These are phyloP conservation scores for Pythium aphanidermatum DNA, from an alignment of 352 stramenopile species.

Conservation along the genomic window DNA sequence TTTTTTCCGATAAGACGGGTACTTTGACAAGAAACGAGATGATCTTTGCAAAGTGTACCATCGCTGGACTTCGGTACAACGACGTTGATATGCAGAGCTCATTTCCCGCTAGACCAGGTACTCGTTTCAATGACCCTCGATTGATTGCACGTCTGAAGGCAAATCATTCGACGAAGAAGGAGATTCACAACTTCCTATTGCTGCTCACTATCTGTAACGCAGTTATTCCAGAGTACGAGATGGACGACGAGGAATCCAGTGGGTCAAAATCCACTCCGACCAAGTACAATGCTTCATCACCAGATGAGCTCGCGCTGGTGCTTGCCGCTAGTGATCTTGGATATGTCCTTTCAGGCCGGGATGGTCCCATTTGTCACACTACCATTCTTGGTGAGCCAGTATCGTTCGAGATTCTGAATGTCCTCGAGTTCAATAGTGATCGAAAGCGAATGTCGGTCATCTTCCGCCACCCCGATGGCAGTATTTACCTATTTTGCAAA, in stretches of 20 bases:
- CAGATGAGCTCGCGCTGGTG: slow-evolving; percentile 78
- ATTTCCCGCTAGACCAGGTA: slow-evolving; percentile 44
- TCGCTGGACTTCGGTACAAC: slow-evolving; percentile 89
- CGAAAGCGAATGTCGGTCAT: slow-evolving; percentile 99
- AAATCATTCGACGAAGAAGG: slow-evolving; percentile 76
- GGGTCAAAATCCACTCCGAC: slow-evolving; percentile 17
- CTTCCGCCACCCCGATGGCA: slow-evolving; percentile 71
- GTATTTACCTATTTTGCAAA: slow-evolving; percentile 82
- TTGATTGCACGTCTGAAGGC: slow-evolving; percentile 65
- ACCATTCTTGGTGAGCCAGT: slow-evolving; percentile 53
- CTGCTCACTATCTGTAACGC: slow-evolving; percentile 86
- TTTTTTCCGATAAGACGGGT: slow-evolving; percentile 88
- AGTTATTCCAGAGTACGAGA: slow-evolving; percentile 71
- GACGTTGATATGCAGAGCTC: slow-evolving; percentile 61
- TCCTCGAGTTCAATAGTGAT: slow-evolving; percentile 98
- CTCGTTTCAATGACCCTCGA: slow-evolving; percentile 72
- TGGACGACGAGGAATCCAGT: neutral
- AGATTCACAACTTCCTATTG: slow-evolving; percentile 83
- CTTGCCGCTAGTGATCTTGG: slow-evolving; percentile 67
- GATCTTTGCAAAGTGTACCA: slow-evolving; percentile 90
- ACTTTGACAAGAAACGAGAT: slow-evolving; percentile 87
- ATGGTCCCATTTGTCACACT: slow-evolving; percentile 62
- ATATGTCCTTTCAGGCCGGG: slow-evolving; percentile 58
- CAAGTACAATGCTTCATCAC: slow-evolving; percentile 83
- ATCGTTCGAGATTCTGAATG: slow-evolving; percentile 92